These are phyloP conservation scores for Penicillium silybi DNA, from an alignment of 495 filamentous ascomycete species.

Conservation along the genomic window DNA sequence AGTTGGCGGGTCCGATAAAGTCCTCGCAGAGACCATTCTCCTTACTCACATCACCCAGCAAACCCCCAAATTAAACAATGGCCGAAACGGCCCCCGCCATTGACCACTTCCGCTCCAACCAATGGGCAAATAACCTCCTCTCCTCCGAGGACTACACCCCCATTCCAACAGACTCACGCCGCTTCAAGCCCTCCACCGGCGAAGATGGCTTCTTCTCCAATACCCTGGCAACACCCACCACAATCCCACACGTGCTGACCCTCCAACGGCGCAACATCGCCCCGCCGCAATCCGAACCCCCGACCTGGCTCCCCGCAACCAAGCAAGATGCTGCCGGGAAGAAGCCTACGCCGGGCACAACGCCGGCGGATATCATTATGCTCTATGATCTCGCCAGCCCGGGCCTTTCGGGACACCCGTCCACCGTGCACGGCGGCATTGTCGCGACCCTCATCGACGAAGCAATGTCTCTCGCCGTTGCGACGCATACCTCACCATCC, in stretches of 20 bases:
- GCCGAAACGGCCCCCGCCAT: slow-evolving; percentile 16
- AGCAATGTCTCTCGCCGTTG: slow-evolving; percentile 41
- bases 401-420: slow-evolving; percentile 38
- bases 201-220: slow-evolving; percentile 40
- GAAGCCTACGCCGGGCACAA: slow-evolving; percentile 18
- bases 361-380: slow-evolving; percentile 38
- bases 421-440: slow-evolving; percentile 44
- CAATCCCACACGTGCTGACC: slow-evolving; percentile 39
- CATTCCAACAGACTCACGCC: slow-evolving; percentile 35
- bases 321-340: slow-evolving; percentile 20
- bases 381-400: slow-evolving; percentile 31
- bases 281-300: slow-evolving; percentile 17
- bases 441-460: slow-evolving; percentile 71
- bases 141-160: slow-evolving; percentile 28
- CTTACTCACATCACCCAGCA: neutral
- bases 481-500: slow-evolving; percentile 23
- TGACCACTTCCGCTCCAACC: slow-evolving; percentile 21
- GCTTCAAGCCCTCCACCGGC: slow-evolving; percentile 32
- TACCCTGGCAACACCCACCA: slow-evolving; percentile 32
- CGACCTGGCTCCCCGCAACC: slow-evolving; percentile 32
- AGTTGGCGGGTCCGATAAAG: neutral
- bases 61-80: slow-evolving; percentile 10
- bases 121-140: slow-evolving; percentile 28
- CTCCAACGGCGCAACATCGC: slow-evolving; percentile 29
- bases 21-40: neutral